Evolutionary conservation across 139 green algal genomes (phyloP), one percentile per base, ranked within the genome.

Genomic region (Pleodorina starrii): DNA sequence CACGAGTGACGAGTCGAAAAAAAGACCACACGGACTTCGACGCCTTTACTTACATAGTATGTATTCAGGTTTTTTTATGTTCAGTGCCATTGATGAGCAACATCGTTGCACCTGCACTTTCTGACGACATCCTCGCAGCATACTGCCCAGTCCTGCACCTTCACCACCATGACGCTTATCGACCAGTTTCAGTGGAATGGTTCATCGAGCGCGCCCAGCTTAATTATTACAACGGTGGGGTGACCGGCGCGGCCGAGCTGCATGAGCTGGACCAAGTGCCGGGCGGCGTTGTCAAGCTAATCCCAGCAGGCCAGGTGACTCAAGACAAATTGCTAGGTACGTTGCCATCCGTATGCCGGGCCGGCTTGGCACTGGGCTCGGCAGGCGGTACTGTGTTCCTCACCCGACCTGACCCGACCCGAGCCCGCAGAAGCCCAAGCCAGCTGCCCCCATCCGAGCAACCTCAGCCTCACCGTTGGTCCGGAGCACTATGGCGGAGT

Each of bases 131-230:
- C 21, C 14, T 89, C 0, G 71, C 69, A 9, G 9, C 21, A 2
- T 74, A 60, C 14, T 74, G 71, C 71, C 84, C 84, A 1, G 84
- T 89, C 3, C 38, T 89, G 0, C 73, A 63, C 38, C 40, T 89
- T 12, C 84, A 89, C 50, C 84, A 51, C 17, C 0, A 43, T 1
- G 85, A 85, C n/a, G 7, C 29, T 23, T 60, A 85, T 66, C 40
- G 63, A 14, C 85, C 85, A 11, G 42, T 42, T n/a, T 27, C 54
- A 25, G 72, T 84, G 10, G 85, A 90, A 25, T 85, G 54, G 51
- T 90, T 90, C 32, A 54, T 90, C 0, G 54, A 84, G 12, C 54
- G 73, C 1, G 21, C 51, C 1, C 14, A n/a, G 7, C 51, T 90
- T 9, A n/a, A 59, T 10, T 77, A 85, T 43, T 80, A 78, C n/a